Conservation (phyloP, 495 filamentous ascomycete species). For the Hypoxylon subgilvum region DNA sequence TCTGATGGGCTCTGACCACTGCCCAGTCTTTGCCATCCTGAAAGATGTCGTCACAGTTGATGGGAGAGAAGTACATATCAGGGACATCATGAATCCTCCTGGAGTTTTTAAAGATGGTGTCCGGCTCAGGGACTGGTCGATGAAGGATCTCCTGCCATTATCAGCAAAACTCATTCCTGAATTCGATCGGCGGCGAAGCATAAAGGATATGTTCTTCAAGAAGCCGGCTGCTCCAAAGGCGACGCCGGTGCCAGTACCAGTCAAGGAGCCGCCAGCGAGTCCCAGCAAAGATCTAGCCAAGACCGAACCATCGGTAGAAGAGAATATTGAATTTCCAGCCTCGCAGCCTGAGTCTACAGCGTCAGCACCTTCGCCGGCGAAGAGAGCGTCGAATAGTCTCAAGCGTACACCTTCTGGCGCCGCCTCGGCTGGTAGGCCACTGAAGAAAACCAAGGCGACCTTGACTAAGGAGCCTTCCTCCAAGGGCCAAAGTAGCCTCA, state of each 20-base stretch:
- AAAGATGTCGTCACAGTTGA: slow-evolving; percentile 64
- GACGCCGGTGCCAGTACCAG: slow-evolving; percentile 8
- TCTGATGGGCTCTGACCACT: slow-evolving; percentile 94
- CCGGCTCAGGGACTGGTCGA: slow-evolving; percentile 68
- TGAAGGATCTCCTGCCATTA: slow-evolving; percentile 69
- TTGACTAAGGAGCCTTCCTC: slow-evolving; percentile 43
- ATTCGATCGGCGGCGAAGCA: slow-evolving; percentile 81
- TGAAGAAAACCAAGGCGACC: slow-evolving; percentile 49
- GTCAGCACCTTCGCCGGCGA: slow-evolving; percentile 27
- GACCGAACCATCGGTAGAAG: background rate
- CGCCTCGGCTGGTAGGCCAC: slow-evolving; percentile 36
- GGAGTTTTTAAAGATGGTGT: slow-evolving; percentile 76
- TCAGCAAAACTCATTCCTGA: slow-evolving; percentile 87
- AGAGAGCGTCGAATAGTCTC: slow-evolving; percentile 22
- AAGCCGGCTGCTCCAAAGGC: slow-evolving; percentile 35
- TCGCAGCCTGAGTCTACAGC: slow-evolving; percentile 23
- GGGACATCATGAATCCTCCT: slow-evolving; percentile 79
- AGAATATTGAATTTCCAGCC: slow-evolving; percentile 5
- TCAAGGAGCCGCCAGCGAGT: slow-evolving; percentile 23
- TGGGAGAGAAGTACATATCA: slow-evolving; percentile 60
- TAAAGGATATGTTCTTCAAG: slow-evolving; percentile 91
- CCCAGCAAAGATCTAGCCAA: background rate
- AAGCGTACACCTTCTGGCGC: slow-evolving; percentile 45
- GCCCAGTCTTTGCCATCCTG: slow-evolving; percentile 84
- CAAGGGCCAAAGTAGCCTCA: slow-evolving; percentile 75